Evolutionary conservation across 2,329 filamentous ascomycete species (phyloP), one percentile per base, ranked within the genome.

Genomic region (Sclerotinia nivalis): DNA sequence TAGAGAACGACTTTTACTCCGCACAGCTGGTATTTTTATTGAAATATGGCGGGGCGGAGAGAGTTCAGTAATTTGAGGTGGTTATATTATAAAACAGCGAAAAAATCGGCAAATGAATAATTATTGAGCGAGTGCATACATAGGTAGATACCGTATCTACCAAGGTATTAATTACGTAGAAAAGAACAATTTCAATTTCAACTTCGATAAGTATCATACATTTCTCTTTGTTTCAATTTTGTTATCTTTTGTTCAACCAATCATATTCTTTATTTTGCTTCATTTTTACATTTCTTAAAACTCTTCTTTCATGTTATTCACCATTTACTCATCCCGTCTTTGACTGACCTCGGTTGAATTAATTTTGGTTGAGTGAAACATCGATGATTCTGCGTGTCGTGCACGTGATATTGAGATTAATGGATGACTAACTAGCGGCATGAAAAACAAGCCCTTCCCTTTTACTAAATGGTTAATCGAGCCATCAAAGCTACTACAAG

Each of bases 361-460:
- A 15, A 15, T 28, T 52, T 50, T 50, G 13, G 4, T 54, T 31
- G 50, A 60, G 18, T 60, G 25, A 45, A 62, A 61, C 43, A 62
- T 45, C 22, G 18, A 47, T 61, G 43, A 31, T 61, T 45, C 18
- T 18, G n/a, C n/a, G 15, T 47, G 18, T 45, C n/a, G 20, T 2
- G 3, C 60, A 64, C 60, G 45, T 64, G 60, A 64, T 15, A 0
- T 1, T 12, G 12, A 22, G 22, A 22, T 20, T 7, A 13, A 20
- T 52, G 22, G 47, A 64, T 52, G 60, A 64, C 60, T 64, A 52
- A 64, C 60, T 64, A 64, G 45, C 22, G 59, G 37, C 13, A 25
- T 28, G 20, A 59, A 59, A 62, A 34, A n/a, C 59, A 62, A 50
- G 45, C 13, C 45, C 47, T 64, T 64, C 34, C 45, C 28, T 59